Conservation (phyloP, 495 filamentous ascomycete genomes). For the Clavariopsis aquatica region DNA sequence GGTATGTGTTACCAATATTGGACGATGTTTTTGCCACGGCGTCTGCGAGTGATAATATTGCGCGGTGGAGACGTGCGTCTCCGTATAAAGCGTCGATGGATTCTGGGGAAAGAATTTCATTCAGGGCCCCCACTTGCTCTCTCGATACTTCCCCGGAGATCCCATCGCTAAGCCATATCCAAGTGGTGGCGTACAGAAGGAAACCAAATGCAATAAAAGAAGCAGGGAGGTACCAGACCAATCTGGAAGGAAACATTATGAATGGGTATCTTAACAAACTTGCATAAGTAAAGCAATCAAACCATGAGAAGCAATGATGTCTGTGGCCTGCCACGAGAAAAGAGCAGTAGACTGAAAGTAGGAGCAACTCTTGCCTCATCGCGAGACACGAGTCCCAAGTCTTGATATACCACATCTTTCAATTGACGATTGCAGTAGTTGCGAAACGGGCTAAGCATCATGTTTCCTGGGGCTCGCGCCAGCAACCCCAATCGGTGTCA, state of each 20-base stretch:
- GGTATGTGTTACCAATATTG: not conserved
- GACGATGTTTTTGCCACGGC: constrained; percentile 5
- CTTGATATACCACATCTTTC: not conserved
- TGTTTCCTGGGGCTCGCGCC: constrained; percentile 11
- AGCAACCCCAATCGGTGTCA: not conserved
- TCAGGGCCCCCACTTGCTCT: not conserved
- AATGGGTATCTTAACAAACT: constrained; percentile 12
- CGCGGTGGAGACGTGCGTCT: constrained; percentile 11
- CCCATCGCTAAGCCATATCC: constrained; percentile 5
- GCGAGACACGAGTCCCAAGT: not conserved
- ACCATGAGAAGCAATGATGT: not conserved
- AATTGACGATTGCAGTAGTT: not conserved
- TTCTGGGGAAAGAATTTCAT: constrained; percentile 9
- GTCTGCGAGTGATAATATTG: constrained; percentile 11
- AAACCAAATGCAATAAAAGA: constrained; percentile 8
- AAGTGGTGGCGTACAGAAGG: not conserved
- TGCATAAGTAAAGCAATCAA: not conserved
- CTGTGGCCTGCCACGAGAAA: constrained; percentile 23
- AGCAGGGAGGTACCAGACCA: constrained; percentile 18
- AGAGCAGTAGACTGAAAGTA: not conserved
- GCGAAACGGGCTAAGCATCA: constrained; percentile 24
- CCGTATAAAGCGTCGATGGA: constrained; percentile 17
- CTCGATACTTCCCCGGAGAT: not conserved
- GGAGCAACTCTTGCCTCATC: not conserved
- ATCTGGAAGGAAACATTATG: constrained; percentile 22